Conservation (phyloP, 1,284 basidiomycete species). For the Cryptococcus wingfieldii region DNA sequence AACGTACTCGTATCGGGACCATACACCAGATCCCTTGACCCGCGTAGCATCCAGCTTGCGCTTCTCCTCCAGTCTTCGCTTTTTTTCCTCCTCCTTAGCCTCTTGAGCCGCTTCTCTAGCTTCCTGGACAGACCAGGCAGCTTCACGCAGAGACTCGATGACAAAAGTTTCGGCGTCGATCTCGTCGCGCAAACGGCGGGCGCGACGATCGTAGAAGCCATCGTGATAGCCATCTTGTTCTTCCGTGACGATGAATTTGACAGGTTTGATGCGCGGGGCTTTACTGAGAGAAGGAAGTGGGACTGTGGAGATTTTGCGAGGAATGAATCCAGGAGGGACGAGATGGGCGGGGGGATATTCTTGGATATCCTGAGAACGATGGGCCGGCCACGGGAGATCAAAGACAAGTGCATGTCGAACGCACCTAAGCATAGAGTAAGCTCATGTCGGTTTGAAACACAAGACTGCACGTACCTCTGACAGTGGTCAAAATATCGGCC, state of each 20-base stretch:
- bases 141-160: conserved; percentile 22
- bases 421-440: conserved; percentile 23
- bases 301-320: conserved; percentile 26
- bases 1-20: conserved; percentile 34
- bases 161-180: conserved; percentile 26
- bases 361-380: conserved; percentile 23
- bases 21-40: conserved; percentile 37
- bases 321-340: conserved; percentile 27
- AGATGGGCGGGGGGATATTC: conserved; percentile 39
- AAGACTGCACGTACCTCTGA: conserved; percentile 22
- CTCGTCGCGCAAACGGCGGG: conserved; percentile 17
- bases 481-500: conserved; percentile 39
- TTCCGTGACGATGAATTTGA: not conserved
- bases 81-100: conserved; percentile 23
- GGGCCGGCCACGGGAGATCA: conserved; percentile 41
- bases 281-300: conserved; percentile 34
- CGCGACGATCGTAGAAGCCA: conserved; percentile 11
- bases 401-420: conserved; percentile 45
- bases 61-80: conserved; percentile 26
- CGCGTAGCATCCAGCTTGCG: conserved; percentile 23
- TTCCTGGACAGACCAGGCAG: conserved; percentile 25
- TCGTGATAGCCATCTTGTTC: no score
- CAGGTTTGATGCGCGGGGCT: conserved; percentile 20
- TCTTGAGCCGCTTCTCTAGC: conserved; percentile 21
- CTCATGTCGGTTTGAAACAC: not conserved